Evolutionary conservation across 2,329 filamentous ascomycete genomes (phyloP).

Genomic region (Shiraia sp.): DNA sequence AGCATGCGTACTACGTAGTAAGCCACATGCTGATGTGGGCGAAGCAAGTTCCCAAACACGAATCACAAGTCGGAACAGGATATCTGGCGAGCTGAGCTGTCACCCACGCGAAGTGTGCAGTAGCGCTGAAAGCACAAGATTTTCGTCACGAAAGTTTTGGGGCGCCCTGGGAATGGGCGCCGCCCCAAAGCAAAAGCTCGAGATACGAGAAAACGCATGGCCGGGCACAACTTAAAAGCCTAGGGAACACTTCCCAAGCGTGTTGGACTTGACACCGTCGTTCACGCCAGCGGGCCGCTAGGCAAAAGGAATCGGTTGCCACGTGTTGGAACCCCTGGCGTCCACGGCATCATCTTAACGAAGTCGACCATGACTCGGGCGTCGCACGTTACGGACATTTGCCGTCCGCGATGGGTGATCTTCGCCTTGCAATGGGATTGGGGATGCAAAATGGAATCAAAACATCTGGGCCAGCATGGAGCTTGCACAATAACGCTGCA

Average conservation of each 20-base stretch:
- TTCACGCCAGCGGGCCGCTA: slow-evolving; percentile 40
- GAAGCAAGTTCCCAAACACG: slow-evolving; percentile 1
- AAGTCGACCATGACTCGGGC: slow-evolving; percentile 33
- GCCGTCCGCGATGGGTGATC: slow-evolving; percentile 28
- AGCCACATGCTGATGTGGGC: slow-evolving; percentile 10
- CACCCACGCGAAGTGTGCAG: slow-evolving; percentile 6
- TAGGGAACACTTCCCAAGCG: slow-evolving; percentile 7
- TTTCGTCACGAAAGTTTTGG: neutral
- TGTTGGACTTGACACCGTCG: slow-evolving; percentile 13
- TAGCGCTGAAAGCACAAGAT: slow-evolving; percentile 1
- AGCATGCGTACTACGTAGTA: slow-evolving; percentile 4
- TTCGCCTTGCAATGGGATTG: slow-evolving; percentile 14
- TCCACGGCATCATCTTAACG: slow-evolving; percentile 29
- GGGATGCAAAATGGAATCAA: neutral
- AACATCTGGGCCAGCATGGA: too few relatives aligned
- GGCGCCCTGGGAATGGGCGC: neutral
- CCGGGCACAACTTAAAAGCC: too few relatives aligned
- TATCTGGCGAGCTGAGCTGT: slow-evolving; percentile 1
- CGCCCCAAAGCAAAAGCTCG: neutral
- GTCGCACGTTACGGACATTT: slow-evolving; percentile 16
- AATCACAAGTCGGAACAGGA: neutral
- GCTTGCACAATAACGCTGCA: too few relatives aligned
- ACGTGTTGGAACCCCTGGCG: slow-evolving; percentile 33
- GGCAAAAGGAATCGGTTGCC: slow-evolving; percentile 34
- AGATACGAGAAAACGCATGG: slow-evolving; percentile 1